These are phyloP conservation scores for Venturia oleaginea DNA, from an alignment of 2,329 filamentous ascomycete species.

Conservation along the genomic window DNA sequence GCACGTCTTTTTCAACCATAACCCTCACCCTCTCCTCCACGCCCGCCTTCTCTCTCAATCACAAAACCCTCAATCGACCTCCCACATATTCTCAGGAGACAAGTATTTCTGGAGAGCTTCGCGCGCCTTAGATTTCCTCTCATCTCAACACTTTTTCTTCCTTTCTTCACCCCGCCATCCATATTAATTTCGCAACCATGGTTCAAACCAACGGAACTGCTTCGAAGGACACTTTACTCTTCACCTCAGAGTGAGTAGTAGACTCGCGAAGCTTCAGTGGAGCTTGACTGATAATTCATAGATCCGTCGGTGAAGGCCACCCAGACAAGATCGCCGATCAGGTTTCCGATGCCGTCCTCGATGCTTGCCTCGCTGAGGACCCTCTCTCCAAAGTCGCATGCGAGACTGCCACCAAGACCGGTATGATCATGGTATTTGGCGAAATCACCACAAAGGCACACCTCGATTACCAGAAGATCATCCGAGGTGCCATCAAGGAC, in stretches of 20 bases:
- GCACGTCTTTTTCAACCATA: not conserved
- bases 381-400: slow-evolving; percentile 97
- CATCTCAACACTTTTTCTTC: not conserved
- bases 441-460: slow-evolving; percentile 96
- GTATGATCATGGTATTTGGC: slow-evolving; percentile 78
- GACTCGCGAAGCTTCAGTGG: not conserved
- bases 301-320: slow-evolving; percentile 38
- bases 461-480: slow-evolving; percentile 96
- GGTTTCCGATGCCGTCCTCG: slow-evolving; percentile 96
- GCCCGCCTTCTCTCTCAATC: not conserved
- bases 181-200: slow-evolving; percentile 19
- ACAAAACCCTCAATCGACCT: not conserved
- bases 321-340: slow-evolving; percentile 85
- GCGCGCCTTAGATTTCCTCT: not conserved
- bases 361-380: slow-evolving; percentile 91
- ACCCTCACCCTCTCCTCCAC: not conserved
- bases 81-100: not conserved
- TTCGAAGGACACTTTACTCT: slow-evolving; percentile 29
- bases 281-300: not conserved
- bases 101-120: not conserved
- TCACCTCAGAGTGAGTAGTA: slow-evolving; percentile 36
- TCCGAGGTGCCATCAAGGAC: slow-evolving; percentile 91
- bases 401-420: slow-evolving; percentile 99
- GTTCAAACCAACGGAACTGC: slow-evolving; percentile 19
- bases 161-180: not conserved